Evolutionary conservation across 106 monocot genomes (phyloP).

Genomic region (Posidonia australis): DNA sequence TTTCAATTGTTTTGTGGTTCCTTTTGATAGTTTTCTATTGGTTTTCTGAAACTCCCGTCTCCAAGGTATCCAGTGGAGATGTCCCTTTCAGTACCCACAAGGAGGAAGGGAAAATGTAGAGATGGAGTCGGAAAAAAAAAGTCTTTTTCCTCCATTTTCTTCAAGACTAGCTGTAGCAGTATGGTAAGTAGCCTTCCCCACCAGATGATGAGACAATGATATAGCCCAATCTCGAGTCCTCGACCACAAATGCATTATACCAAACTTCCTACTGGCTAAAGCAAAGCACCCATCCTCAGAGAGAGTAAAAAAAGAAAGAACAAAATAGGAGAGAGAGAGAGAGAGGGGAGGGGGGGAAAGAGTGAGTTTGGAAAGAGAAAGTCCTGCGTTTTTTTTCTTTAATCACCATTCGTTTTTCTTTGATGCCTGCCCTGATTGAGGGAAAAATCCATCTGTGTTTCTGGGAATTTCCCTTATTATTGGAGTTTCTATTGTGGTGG

Average conservation of each 20-base stretch:
- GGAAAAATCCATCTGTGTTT: neutral
- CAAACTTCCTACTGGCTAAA: neutral
- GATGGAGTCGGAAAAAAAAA: neutral
- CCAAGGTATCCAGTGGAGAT: neutral
- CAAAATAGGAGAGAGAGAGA: neutral
- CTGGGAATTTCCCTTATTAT: no score
- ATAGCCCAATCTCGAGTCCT: neutral
- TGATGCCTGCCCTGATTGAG: no score
- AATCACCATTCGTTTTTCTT: neutral
- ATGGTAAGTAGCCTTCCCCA: neutral
- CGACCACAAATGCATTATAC: constrained; percentile 2
- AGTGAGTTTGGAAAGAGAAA: no score
- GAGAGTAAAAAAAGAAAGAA: neutral
- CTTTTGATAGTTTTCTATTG: neutral
- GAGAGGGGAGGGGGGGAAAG: neutral
- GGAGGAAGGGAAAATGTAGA: neutral
- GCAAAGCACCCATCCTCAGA: neutral
- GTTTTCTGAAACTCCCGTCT: neutral
- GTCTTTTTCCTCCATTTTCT: neutral
- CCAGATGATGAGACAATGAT: constrained; percentile 14
- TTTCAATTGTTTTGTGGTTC: neutral
- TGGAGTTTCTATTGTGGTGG: no score
- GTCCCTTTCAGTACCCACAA: neutral
- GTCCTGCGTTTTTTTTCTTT: neutral
- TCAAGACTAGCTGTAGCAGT: neutral